Conservation (phyloP, 345 rosid genomes). For the Salix koriyanagi region DNA sequence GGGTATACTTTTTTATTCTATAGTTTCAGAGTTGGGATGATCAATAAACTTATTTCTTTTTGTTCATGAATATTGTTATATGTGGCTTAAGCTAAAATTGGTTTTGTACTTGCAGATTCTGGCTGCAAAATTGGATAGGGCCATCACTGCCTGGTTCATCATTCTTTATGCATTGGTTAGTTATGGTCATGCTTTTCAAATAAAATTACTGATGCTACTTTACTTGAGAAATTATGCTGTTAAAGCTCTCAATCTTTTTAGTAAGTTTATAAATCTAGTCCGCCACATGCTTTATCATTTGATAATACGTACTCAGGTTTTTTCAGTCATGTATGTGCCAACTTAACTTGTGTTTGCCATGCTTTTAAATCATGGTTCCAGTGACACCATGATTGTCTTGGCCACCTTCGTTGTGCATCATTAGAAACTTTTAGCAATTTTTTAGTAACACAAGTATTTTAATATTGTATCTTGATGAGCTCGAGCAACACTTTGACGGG, state of each 20-base stretch:
- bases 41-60: not conserved
- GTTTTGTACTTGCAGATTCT: slow-evolving; percentile 64
- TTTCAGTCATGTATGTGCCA: not conserved
- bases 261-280: not conserved
- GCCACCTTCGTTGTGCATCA: not conserved
- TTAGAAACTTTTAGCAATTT: not conserved
- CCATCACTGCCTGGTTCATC: slow-evolving; percentile 86
- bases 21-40: not conserved
- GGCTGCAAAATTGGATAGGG: slow-evolving; percentile 99
- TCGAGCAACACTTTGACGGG: not conserved
- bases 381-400: not conserved
- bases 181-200: not conserved
- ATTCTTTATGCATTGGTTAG: slow-evolving; percentile 83
- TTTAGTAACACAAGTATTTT: not conserved
- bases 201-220: not conserved
- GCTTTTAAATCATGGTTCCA: not conserved
- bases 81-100: slow-evolving; percentile 6
- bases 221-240: not conserved
- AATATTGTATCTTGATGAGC: not conserved
- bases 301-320: not conserved
- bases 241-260: not conserved
- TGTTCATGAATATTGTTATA: not conserved
- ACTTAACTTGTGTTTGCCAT: not conserved
- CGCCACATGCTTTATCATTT: not conserved
- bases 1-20: not conserved